These are phyloP conservation scores for Trichosanthes cucumerina DNA, from an alignment of 306 rosid species.

Conservation along the genomic window DNA sequence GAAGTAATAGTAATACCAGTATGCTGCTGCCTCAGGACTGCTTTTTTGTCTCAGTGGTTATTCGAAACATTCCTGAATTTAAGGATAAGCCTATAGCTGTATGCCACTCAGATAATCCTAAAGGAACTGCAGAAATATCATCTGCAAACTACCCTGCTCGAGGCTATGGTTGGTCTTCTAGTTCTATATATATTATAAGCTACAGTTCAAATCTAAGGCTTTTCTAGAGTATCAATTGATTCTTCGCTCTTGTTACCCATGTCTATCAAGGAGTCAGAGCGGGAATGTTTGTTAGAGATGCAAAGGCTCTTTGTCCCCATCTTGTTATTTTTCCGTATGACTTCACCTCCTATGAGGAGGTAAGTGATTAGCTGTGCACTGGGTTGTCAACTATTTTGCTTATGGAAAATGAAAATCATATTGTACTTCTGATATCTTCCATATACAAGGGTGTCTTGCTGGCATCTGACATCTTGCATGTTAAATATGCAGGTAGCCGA, in stretches of 20 bases:
- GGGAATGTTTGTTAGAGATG: slow-evolving; percentile 89
- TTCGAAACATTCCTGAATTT: slow-evolving; percentile 52
- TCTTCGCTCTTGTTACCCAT: neutral
- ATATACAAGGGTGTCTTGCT: neutral
- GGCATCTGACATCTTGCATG: slow-evolving; percentile 10
- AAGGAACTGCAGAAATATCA: slow-evolving; percentile 93
- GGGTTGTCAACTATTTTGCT: slow-evolving; percentile 12
- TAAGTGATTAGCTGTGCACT: slow-evolving; percentile 13
- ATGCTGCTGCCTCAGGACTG: slow-evolving; percentile 61
- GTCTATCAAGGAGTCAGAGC: slow-evolving; percentile 59
- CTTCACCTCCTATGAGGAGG: slow-evolving; percentile 93
- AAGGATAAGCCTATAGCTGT: slow-evolving; percentile 81
- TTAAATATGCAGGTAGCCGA: slow-evolving; percentile 76
- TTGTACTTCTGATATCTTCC: neutral
- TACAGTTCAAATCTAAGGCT: neutral
- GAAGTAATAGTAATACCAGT: slow-evolving; percentile 16
- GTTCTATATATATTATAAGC: neutral
- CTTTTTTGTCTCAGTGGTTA: slow-evolving; percentile 85
- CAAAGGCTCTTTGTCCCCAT: slow-evolving; percentile 74
- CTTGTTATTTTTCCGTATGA: slow-evolving; percentile 72
- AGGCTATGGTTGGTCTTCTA: slow-evolving; percentile 52
- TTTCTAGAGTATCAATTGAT: slow-evolving; percentile 11
- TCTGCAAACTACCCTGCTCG: slow-evolving; percentile 98
- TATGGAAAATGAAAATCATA: neutral
- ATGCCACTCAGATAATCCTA: slow-evolving; percentile 79